Base-by-base conservation (phyloP, 768 basidiomycete species). In the Pleurotus salmoneostramineus region DNA sequence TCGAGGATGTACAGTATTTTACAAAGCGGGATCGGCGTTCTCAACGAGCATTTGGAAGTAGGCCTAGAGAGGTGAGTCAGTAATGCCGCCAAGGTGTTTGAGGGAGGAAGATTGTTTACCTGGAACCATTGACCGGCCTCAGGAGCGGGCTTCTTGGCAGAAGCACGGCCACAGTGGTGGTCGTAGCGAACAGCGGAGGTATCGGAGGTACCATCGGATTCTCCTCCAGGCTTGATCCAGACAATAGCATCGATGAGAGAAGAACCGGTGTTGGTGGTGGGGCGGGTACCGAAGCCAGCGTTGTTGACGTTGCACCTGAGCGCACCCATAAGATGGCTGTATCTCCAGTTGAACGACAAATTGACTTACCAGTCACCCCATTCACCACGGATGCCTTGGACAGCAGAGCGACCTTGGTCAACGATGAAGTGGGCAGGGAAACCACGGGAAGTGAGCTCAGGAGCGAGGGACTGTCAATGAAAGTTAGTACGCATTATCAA, bases 41-140 rank as follows among this genome's bases (percentile, higher is more conserved):
- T 67, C 69, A 47, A 85, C 81, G 56, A 87, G 68, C 27, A 72
- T 74, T 66, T 74, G 67, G 70, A 87, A 87, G 74, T 81, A 87
- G 15, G 75, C 72, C 74, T 73, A 33, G 27, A 14, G n/a, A 45
- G 14, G 33, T 36, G 21, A 33, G 54, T 31, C 36, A 58, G 10
- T 56, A 48, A 45, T 5, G 27, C 7, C 27, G 8, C 11, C 10
- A 27, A 11, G 40, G 1, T 8, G 1, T 5, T 10, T 12, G 17
- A 31, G 6, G 35, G 40, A 40, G 32, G n/a, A 45, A 17, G 21
- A 27, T 1, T 10, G 7, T 17, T 40, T 40, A 44, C 71, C 71
- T 87, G 83, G 83, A 85, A 85, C 84, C 85, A 87, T 44, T 80
- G 77, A 35, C 84, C 84, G 52, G 84, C 84, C 67, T 85, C 82